Evolutionary conservation across 768 basidiomycete species (phyloP), one percentile per base, ranked within the genome.

Genomic region (Podaxis sp.): DNA sequence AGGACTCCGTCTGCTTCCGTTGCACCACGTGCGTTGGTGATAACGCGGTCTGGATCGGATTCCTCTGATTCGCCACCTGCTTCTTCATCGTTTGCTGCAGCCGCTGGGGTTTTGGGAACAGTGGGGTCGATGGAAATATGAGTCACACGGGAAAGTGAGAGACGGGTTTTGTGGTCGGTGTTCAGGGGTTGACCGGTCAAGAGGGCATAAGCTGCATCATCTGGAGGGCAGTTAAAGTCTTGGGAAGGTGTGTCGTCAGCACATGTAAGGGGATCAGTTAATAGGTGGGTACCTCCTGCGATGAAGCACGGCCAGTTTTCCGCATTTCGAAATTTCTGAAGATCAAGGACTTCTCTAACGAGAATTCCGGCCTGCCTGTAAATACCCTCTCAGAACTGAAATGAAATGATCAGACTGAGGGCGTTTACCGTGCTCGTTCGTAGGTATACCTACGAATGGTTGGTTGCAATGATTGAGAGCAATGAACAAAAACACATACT

Each of bases 141-240:
- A 11, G 93, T 85, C 52, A 93, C 88, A 46, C 88, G 85, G 2
- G 94, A 96, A 3, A 73, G 67, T 2, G 75, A 69, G 11, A 96
- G 77, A 19, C 70, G 69, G 40, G 81, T 75, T 67, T 79, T 72
- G 62, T 95, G 90, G 15, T 73, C 75, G 0, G 76, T 64, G 1
- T 83, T 76, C n/a, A 96, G 72, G 3, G 79, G 70, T 57, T 87
- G 80, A 15, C 86, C 85, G 4, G 87, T 81, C 15, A 95, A 71
- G 33, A 98, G 82, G 13, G 91, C 84, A 72, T 98, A 98, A 0
- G 86, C 85, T 4, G 92, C 79, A 70, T 96, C 94, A 64, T 81
- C 81, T 0, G 96, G 96, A 13, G 85, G 74, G 58, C 93, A 92
- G 73, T 98, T 98, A 76, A 97, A 94, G 73, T 98, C 96, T 96